Evolutionary conservation across 176 grass and related monocot species (phyloP).

Genomic region (bread wheat (Triticum aestivum)): IWGSC_CS_RefSeq_v2.1 NC_057796.1:329077873-329078372

Average conservation of each 20-base stretch:
- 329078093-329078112: not conserved
- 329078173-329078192: not conserved
- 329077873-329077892: conserved; percentile 10
- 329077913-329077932: not conserved
- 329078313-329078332: too few relatives aligned
- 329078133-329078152: not conserved
- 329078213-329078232: not conserved
- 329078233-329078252: too few relatives aligned
- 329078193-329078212: not conserved
- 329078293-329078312: too few relatives aligned
- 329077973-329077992: not conserved
- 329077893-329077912: not conserved
- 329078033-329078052: not conserved
- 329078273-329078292: too few relatives aligned
- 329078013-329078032: conserved; percentile 2
- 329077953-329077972: not conserved
- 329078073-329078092: not conserved
- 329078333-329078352: too few relatives aligned
- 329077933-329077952: not conserved
- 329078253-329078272: too few relatives aligned
- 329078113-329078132: not conserved
- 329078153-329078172: not conserved
- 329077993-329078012: not conserved
- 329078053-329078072: not conserved
- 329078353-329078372: too few relatives aligned